phyloP scores from a whole-genome alignment of 139 green algal genomes.

The Chlorella sp. region DNA sequence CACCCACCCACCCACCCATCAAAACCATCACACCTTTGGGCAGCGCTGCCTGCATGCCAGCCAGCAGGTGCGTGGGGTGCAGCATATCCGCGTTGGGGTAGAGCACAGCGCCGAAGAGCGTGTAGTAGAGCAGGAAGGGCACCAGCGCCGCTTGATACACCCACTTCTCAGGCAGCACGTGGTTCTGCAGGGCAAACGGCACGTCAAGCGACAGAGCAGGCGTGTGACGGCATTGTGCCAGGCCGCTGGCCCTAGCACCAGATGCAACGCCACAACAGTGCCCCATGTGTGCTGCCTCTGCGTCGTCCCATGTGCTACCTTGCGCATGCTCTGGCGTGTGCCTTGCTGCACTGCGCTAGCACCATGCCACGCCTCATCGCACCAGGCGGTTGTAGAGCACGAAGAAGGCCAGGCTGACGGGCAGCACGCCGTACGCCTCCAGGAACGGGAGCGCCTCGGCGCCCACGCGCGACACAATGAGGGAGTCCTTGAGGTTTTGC shows the following conservation, averaged over 20 bases:
- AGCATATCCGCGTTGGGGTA: slow-evolving; percentile 62
- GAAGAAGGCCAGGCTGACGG: slow-evolving; percentile 71
- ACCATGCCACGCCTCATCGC: neutral
- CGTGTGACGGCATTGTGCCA: too few species aligned
- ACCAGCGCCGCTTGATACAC: slow-evolving; percentile 66
- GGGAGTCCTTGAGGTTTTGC: slow-evolving; percentile 72
- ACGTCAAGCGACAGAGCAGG: too few species aligned
- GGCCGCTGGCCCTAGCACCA: too few species aligned
- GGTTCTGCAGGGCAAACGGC: too few species aligned
- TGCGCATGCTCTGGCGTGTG: too few species aligned
- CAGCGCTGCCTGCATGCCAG: slow-evolving; percentile 23
- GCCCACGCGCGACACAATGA: slow-evolving; percentile 70
- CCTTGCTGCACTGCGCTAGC: too few species aligned
- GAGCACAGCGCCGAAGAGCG: slow-evolving; percentile 62
- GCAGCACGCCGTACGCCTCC: slow-evolving; percentile 66
- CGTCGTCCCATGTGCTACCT: too few species aligned
- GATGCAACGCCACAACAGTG: too few species aligned
- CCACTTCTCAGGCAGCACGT: slow-evolving; percentile 36
- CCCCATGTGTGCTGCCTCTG: too few species aligned
- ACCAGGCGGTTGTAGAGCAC: slow-evolving; percentile 49
- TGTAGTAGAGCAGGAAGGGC: slow-evolving; percentile 66
- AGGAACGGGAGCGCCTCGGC: slow-evolving; percentile 83
- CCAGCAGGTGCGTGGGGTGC: slow-evolving; percentile 58
- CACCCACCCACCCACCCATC: neutral
- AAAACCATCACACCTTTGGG: too few species aligned